Evolutionary conservation across 116 monocot species (phyloP).

Genomic region (Zostera marina): DNA sequence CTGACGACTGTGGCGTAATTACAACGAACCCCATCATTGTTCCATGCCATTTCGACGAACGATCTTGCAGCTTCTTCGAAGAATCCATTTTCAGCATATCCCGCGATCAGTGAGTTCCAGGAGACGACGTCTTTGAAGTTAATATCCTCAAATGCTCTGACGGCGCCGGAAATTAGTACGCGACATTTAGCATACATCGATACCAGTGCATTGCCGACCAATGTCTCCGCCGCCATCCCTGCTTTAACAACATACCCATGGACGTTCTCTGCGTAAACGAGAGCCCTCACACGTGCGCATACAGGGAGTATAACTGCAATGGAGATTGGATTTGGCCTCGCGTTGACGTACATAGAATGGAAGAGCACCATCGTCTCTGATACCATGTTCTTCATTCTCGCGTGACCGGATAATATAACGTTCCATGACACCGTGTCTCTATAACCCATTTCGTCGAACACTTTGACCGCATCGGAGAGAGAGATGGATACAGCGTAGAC

Average conservation of each 20-base stretch:
- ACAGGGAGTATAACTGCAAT: slow-evolving; percentile 39
- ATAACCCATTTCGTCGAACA: slow-evolving; percentile 18
- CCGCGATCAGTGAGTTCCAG: slow-evolving; percentile 68
- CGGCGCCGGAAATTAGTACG: slow-evolving; percentile 16
- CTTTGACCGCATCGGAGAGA: slow-evolving; percentile 15
- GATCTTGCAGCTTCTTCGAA: slow-evolving; percentile 22
- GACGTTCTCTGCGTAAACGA: slow-evolving; percentile 18
- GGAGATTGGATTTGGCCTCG: slow-evolving; percentile 27
- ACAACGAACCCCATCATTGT: slow-evolving; percentile 7
- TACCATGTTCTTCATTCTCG: slow-evolving; percentile 12
- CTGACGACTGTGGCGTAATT: slow-evolving; percentile 39
- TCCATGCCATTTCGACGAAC: slow-evolving; percentile 27
- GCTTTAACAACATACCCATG: slow-evolving; percentile 35
- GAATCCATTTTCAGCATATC: slow-evolving; percentile 25
- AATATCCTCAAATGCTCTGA: slow-evolving; percentile 16
- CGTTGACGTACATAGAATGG: slow-evolving; percentile 18
- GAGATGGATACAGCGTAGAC: slow-evolving; percentile 26
- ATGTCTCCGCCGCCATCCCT: slow-evolving; percentile 34
- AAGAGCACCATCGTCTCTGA: slow-evolving; percentile 21
- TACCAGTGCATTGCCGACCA: slow-evolving; percentile 48
- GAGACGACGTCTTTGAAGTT: slow-evolving; percentile 42
- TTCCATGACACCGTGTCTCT: slow-evolving; percentile 53
- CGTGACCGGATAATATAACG: slow-evolving; percentile 33
- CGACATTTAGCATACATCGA: slow-evolving; percentile 67
- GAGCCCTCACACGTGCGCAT: slow-evolving; percentile 21